These are phyloP conservation scores for Alnus glutinosa DNA, from an alignment of 306 rosid genomes.

Conservation along the genomic window DNA sequence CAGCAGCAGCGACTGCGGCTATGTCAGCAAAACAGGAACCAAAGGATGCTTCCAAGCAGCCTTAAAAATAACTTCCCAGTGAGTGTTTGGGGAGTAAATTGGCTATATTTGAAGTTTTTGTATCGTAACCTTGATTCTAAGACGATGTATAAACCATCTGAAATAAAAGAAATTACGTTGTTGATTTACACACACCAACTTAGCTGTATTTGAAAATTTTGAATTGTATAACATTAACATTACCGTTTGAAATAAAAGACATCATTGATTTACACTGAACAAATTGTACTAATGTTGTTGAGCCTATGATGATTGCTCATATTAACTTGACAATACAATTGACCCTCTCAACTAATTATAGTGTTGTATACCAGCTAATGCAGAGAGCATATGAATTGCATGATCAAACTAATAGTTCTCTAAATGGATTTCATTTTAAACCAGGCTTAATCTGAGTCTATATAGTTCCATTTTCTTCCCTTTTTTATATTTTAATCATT, in stretches of 20 bases:
- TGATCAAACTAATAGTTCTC: no score
- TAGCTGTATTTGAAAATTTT: neutral
- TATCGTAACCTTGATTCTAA: conserved; percentile 20
- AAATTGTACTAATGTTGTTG: neutral
- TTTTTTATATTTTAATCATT: no score
- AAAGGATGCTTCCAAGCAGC: conserved; percentile 48
- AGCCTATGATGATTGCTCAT: neutral
- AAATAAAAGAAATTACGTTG: conserved; percentile 14
- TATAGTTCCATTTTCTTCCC: neutral
- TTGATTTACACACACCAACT: neutral
- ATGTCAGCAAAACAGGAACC: conserved; percentile 65
- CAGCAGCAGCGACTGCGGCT: conserved; percentile 89
- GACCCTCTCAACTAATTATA: neutral
- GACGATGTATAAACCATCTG: conserved; percentile 23
- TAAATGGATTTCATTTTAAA: neutral
- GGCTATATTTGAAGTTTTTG: neutral
- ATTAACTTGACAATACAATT: neutral
- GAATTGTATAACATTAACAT: neutral
- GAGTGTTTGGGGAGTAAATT: neutral
- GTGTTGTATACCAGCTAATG: neutral
- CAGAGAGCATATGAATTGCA: neutral
- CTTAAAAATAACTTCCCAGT: conserved; percentile 27
- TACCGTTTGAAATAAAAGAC: neutral
- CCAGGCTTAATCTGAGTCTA: neutral
- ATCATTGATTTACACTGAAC: neutral